These are phyloP conservation scores for Elongisporangium prolatum DNA, from an alignment of 352 stramenopile genomes.

Conservation along the genomic window DNA sequence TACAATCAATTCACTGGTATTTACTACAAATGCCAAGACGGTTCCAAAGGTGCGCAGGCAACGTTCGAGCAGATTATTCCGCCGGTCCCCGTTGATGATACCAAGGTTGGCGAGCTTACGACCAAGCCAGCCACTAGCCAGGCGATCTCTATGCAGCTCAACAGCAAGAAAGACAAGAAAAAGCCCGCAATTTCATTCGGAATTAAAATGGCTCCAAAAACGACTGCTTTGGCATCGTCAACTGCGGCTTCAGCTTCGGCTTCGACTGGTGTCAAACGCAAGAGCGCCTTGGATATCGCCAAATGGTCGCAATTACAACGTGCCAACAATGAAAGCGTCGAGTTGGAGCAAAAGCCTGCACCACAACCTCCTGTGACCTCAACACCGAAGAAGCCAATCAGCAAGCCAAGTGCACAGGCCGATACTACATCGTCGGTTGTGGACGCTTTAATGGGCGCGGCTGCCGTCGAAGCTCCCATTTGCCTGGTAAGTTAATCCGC, in stretches of 20 bases:
- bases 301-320: conserved; percentile 75
- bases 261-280: conserved; percentile 48
- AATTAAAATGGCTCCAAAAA: conserved; percentile 27
- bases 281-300: conserved; percentile 73
- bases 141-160: conserved; percentile 3
- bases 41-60: conserved; percentile 10
- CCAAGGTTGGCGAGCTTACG: conserved; percentile 20
- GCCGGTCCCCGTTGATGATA: conserved; percentile 43
- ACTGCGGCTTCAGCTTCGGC: conserved; percentile 11
- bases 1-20: conserved; percentile 61
- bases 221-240: background rate
- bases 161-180: conserved; percentile 55
- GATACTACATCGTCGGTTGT: conserved; percentile 13
- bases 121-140: background rate
- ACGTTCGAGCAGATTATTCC: conserved; percentile 49
- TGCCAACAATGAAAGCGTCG: conserved; percentile 11
- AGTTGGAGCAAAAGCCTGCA: background rate
- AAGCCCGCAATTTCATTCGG: conserved; percentile 42
- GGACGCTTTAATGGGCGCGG: conserved; percentile 28
- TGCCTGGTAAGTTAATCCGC: conserved; percentile 82
- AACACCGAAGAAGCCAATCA: background rate
- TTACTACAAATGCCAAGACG: conserved; percentile 51
- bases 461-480: conserved; percentile 58
- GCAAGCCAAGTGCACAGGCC: background rate
- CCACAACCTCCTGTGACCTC: background rate